phyloP scores from a whole-genome alignment of 169 alveolate species.

The Hepatocystis sp. region DNA sequence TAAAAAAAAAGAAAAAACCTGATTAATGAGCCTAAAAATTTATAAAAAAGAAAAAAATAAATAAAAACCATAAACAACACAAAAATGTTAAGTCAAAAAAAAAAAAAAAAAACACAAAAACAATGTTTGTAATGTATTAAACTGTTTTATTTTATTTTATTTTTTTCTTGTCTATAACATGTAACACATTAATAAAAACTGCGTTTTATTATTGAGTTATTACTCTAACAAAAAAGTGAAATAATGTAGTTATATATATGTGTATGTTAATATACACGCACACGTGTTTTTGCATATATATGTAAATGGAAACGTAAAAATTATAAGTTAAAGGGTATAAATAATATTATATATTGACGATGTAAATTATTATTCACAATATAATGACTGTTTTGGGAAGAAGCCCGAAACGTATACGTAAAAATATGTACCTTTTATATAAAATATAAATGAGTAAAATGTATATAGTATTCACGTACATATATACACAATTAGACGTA shows the following conservation, averaged over 20 bases:
- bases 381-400: constrained; percentile 5
- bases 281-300: neutral
- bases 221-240: no score
- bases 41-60: constrained; percentile 1
- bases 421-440: no score
- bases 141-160: no score
- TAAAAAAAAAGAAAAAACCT: neutral
- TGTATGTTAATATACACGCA: constrained; percentile 1
- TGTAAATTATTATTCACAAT: constrained; percentile 10
- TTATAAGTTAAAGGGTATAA: neutral
- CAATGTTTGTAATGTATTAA: constrained; percentile 8
- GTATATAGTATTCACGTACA: no score
- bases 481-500: constrained; percentile 13
- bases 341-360: constrained; percentile 3
- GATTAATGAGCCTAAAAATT: no score
- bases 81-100: no score
- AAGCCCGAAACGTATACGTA: constrained; percentile 4
- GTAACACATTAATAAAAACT: no score
- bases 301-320: neutral
- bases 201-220: no score
- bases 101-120: no score
- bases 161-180: no score
- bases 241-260: neutral
- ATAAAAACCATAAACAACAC: neutral
- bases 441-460: no score